These are phyloP conservation scores for Zymoseptoria ardabiliae DNA, from an alignment of 2,329 filamentous ascomycete genomes.

Conservation along the genomic window DNA sequence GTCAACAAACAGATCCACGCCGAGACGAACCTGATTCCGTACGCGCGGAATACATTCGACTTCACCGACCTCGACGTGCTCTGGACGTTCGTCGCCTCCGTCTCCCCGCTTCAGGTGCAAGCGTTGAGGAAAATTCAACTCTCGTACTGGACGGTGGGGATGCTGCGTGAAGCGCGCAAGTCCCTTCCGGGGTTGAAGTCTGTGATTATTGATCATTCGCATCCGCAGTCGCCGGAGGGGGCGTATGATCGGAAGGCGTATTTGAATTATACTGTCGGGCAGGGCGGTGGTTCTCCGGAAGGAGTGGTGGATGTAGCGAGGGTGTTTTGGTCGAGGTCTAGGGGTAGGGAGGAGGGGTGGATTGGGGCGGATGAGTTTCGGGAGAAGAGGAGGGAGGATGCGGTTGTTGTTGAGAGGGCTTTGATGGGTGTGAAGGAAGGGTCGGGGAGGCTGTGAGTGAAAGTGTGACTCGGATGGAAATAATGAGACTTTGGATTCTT, in stretches of 20 bases:
- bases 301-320: neutral
- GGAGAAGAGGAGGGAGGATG: neutral
- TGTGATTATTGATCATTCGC: neutral
- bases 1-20: slow-evolving; percentile 1
- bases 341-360: neutral
- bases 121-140: neutral
- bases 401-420: neutral
- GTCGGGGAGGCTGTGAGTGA: neutral
- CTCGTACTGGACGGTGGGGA: neutral
- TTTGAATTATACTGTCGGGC: neutral
- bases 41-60: neutral
- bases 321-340: neutral
- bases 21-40: neutral
- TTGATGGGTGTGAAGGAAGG: neutral
- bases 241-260: neutral
- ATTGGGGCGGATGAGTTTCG: neutral
- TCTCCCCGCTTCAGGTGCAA: neutral
- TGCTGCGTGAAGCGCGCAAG: neutral
- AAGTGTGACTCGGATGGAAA: neutral
- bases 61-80: neutral
- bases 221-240: neutral
- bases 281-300: neutral
- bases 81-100: neutral
- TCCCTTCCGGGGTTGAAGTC: neutral
- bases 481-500: neutral